A percentile compares a stretch with the other conserved stretches of the same genome.
Evolutionary conservation across 805 yeast genomes (phyloP).

Genomic region (Saccharomycopsis malanga): DNA sequence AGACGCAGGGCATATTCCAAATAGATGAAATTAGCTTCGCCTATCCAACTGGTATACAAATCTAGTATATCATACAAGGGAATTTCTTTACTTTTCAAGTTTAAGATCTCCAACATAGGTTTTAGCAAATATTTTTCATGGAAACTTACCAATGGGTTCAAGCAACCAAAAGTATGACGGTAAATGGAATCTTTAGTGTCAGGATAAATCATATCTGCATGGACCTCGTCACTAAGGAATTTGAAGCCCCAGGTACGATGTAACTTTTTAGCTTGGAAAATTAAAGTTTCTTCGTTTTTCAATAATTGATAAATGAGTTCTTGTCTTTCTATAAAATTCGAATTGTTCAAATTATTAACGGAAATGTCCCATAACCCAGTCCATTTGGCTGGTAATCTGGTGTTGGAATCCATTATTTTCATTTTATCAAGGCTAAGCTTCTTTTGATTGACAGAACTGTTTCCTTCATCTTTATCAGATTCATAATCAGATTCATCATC

Average conservation of each 20-base stretch:
- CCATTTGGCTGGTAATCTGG: conserved; percentile 19
- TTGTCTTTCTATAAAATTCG: conserved; percentile 14
- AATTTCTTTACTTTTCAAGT: conserved; percentile 11
- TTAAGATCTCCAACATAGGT: conserved; percentile 21
- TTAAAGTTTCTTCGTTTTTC: conserved; percentile 17
- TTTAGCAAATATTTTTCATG: conserved; percentile 18
- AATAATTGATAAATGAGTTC: conserved; percentile 17
- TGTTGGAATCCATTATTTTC: conserved; percentile 14
- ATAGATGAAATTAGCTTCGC: conserved; percentile 19
- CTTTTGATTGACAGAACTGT: conserved; percentile 1
- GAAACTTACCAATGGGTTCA: conserved; percentile 19
- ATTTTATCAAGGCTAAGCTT: conserved; percentile 16
- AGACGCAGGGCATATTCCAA: conserved; percentile 17
- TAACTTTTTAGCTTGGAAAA: conserved; percentile 11
- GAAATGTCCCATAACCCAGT: conserved; percentile 16
- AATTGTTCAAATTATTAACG: conserved; percentile 12
- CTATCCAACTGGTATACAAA: conserved; percentile 16
- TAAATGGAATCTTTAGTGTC: conserved; percentile 17
- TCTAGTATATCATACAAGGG: conserved; percentile 18
- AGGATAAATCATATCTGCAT: conserved; percentile 16
- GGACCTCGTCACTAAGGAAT: conserved; percentile 14
- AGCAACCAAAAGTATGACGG: conserved; percentile 21
- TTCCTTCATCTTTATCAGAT: conserved; percentile 4
- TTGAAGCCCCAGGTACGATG: conserved; percentile 19
- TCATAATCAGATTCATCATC: conserved; percentile 7